Evolutionary conservation across 768 basidiomycete genomes (phyloP).

Genomic region (Termitomyces sp.): DNA sequence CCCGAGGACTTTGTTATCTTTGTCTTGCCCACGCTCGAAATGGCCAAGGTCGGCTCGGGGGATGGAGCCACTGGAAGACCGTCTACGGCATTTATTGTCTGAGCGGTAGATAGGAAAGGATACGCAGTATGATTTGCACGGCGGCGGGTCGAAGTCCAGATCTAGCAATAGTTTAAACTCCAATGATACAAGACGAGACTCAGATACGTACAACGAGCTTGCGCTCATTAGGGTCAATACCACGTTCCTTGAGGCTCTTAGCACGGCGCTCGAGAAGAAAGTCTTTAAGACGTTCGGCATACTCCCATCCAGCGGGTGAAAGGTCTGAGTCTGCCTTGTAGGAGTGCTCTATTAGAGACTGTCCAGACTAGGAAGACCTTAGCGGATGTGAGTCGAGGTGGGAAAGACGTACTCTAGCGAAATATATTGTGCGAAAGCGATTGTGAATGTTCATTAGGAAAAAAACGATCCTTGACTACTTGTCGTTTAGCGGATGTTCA

Average conservation of each 20-base stretch:
- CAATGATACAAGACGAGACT: neutral
- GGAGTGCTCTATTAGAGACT: constrained; percentile 96
- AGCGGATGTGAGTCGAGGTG: neutral
- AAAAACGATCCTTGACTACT: constrained; percentile 90
- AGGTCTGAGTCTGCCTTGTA: constrained; percentile 98
- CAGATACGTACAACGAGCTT: constrained; percentile 57
- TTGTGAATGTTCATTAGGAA: constrained; percentile 99
- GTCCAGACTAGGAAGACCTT: constrained; percentile 72
- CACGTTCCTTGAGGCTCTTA: constrained; percentile 71
- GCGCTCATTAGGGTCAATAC: constrained; percentile 55
- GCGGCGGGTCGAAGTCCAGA: constrained; percentile 95
- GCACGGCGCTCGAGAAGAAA: constrained; percentile 84
- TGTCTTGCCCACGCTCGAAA: constrained; percentile 5
- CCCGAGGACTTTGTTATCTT: constrained; percentile 7
- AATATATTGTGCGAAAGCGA: constrained; percentile 88
- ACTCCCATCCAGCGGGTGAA: constrained; percentile 94
- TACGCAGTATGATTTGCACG: constrained; percentile 94
- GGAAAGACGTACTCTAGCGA: constrained; percentile 71
- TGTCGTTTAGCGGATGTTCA: constrained; percentile 3
- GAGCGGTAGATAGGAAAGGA: constrained; percentile 68
- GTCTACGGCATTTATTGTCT: constrained; percentile 10
- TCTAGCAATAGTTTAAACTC: constrained; percentile 40
- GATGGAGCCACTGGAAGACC: constrained; percentile 8
- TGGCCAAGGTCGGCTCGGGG: constrained; percentile 5
- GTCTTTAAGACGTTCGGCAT: constrained; percentile 84